phyloP scores from a whole-genome alignment of 768 basidiomycete species.

The Suillus occidentalis region DNA sequence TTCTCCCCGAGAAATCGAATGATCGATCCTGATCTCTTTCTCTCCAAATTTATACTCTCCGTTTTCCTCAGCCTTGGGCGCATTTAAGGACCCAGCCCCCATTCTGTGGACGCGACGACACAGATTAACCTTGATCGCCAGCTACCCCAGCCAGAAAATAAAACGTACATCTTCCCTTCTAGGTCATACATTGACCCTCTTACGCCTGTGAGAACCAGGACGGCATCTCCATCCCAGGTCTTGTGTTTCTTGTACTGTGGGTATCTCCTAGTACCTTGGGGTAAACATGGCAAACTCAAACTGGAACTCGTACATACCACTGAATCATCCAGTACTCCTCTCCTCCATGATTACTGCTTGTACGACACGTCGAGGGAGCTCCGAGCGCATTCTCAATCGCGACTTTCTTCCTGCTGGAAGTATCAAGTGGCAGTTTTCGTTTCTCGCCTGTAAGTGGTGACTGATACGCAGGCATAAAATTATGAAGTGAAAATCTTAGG shows the following conservation, averaged over 20 bases:
- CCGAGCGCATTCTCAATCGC: slow-evolving; percentile 25
- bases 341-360: slow-evolving; percentile 15
- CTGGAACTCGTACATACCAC: slow-evolving; percentile 46
- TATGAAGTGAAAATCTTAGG: background rate
- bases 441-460: slow-evolving; percentile 27
- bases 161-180: slow-evolving; percentile 63
- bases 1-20: slow-evolving; percentile 50
- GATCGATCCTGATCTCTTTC: slow-evolving; percentile 69
- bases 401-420: slow-evolving; percentile 27
- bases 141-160: slow-evolving; percentile 1
- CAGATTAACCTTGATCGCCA: background rate
- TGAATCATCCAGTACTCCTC: slow-evolving; percentile 75
- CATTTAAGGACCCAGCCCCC: slow-evolving; percentile 47
- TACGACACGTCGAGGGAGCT: slow-evolving; percentile 8
- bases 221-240: slow-evolving; percentile 85
- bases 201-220: slow-evolving; percentile 51
- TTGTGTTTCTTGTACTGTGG: slow-evolving; percentile 82
- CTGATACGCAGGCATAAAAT: slow-evolving; percentile 21
- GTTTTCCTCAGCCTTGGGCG: slow-evolving; percentile 37
- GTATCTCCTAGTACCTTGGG: slow-evolving; percentile 47
- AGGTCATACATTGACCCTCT: slow-evolving; percentile 56
- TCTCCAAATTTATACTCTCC: slow-evolving; percentile 43
- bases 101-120: slow-evolving; percentile 39
- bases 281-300: background rate
- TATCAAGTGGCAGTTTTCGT: slow-evolving; percentile 27